These are phyloP conservation scores for Bothriochloa decipiens DNA, from an alignment of 176 grass and related monocot species.

Conservation along the genomic window DNA sequence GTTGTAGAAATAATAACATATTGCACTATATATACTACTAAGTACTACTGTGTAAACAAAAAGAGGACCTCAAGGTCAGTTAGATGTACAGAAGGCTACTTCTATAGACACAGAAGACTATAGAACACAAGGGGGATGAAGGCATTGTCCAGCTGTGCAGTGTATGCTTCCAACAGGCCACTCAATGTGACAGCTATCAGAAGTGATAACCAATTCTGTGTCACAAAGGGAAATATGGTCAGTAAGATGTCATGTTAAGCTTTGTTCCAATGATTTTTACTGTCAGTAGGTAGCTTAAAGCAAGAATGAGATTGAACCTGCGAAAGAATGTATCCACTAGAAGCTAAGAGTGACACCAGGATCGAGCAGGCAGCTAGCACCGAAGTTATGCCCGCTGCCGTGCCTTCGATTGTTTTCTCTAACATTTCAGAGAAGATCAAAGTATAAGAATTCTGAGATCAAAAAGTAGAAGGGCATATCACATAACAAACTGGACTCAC, in stretches of 20 bases:
- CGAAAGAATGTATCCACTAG: slow-evolving; percentile 86
- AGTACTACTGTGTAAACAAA: slow-evolving; percentile 25
- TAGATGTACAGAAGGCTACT: slow-evolving; percentile 36
- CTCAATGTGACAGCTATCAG: slow-evolving; percentile 78
- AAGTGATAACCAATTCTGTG: slow-evolving; percentile 91
- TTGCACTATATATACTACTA: slow-evolving; percentile 26
- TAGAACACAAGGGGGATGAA: slow-evolving; percentile 95
- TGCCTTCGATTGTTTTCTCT: slow-evolving; percentile 99
- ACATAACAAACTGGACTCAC: slow-evolving; percentile 50
- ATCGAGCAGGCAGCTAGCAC: slow-evolving; percentile 78
- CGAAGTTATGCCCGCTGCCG: slow-evolving; percentile 94
- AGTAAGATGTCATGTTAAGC: slow-evolving; percentile 30
- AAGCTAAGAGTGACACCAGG: slow-evolving; percentile 78
- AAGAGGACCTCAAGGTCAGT: slow-evolving; percentile 34
- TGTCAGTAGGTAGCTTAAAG: not conserved
- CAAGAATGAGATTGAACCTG: slow-evolving; percentile 56
- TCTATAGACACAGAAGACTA: slow-evolving; percentile 86
- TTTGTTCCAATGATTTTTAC: not conserved
- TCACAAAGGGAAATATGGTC: slow-evolving; percentile 26
- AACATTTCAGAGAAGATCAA: not conserved
- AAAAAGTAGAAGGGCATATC: slow-evolving; percentile 1
- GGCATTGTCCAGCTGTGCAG: slow-evolving; percentile 90
- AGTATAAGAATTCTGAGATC: slow-evolving; percentile 10
- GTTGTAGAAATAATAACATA: slow-evolving; percentile 9
- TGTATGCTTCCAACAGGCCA: slow-evolving; percentile 83